Conservation (phyloP, 495 filamentous ascomycete genomes). For the Talaromyces thailandensis region DNA sequence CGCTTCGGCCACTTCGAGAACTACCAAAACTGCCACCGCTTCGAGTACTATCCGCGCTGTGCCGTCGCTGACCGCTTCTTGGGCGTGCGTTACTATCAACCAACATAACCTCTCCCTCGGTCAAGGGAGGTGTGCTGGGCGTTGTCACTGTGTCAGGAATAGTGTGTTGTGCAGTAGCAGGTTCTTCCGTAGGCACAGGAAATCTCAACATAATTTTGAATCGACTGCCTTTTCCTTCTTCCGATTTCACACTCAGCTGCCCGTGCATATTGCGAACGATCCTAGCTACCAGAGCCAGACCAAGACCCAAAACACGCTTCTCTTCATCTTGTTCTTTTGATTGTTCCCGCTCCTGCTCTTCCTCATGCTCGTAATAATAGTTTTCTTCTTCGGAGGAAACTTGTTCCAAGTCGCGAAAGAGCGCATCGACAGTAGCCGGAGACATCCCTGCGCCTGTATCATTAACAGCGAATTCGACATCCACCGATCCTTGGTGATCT, state of each 20-base stretch:
- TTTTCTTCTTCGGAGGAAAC: slow-evolving; percentile 52
- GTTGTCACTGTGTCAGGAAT: neutral
- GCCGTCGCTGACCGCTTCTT: slow-evolving; percentile 10
- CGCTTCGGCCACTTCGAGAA: slow-evolving; percentile 49
- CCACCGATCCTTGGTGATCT: slow-evolving; percentile 25
- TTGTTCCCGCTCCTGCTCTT: slow-evolving; percentile 15
- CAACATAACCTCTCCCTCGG: slow-evolving; percentile 22
- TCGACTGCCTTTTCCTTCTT: slow-evolving; percentile 74
- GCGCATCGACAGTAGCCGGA: slow-evolving; percentile 55
- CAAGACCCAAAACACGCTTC: slow-evolving; percentile 60
- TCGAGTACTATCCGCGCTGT: slow-evolving; percentile 40
- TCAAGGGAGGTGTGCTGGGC: neutral
- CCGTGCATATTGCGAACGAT: slow-evolving; percentile 87
- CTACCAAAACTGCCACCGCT: slow-evolving; percentile 45
- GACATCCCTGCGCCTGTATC: slow-evolving; percentile 82
- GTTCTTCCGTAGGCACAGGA: slow-evolving; percentile 17
- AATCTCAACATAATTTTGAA: slow-evolving; percentile 49
- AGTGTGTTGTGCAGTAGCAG: neutral
- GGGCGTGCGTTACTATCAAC: slow-evolving; percentile 11
- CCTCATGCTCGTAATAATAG: slow-evolving; percentile 23
- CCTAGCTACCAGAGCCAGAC: slow-evolving; percentile 77
- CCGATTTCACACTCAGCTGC: slow-evolving; percentile 78
- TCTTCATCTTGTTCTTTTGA: slow-evolving; percentile 8
- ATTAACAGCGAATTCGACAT: slow-evolving; percentile 63
- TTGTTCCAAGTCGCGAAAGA: slow-evolving; percentile 86